phyloP scores from a whole-genome alignment of 2,329 filamentous ascomycete genomes.

The Metarhizium album region DNA sequence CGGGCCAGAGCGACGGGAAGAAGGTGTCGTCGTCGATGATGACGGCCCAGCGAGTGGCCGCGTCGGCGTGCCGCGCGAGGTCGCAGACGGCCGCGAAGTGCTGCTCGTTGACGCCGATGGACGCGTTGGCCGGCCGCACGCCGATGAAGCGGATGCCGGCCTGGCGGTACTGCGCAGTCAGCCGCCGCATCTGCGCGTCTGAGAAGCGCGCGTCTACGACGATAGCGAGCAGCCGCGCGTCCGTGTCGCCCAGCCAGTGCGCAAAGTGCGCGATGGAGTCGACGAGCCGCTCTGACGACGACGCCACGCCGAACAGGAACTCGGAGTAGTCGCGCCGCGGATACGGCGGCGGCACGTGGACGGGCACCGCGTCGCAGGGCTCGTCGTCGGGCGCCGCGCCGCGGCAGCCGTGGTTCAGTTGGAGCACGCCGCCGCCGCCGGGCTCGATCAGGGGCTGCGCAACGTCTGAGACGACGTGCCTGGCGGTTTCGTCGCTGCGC shows the following conservation, averaged over 20 bases:
- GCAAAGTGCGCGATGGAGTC: slow-evolving; percentile 40
- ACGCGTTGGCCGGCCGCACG: slow-evolving; percentile 21
- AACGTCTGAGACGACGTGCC: slow-evolving; percentile 27
- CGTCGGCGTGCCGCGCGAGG: slow-evolving; percentile 31
- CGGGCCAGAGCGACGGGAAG: slow-evolving; percentile 42
- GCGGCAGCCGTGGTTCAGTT: slow-evolving; percentile 17
- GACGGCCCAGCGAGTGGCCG: slow-evolving; percentile 41
- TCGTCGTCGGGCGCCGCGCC: slow-evolving; percentile 4
- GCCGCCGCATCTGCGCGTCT: slow-evolving; percentile 14
- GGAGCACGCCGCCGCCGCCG: slow-evolving; percentile 17
- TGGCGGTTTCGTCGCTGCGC: slow-evolving; percentile 21
- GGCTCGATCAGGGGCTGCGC: slow-evolving; percentile 24
- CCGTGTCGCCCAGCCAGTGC: slow-evolving; percentile 44
- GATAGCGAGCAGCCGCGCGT: slow-evolving; percentile 39
- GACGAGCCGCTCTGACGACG: slow-evolving; percentile 37
- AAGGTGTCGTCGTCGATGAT: slow-evolving; percentile 56
- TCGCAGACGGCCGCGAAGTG: slow-evolving; percentile 46
- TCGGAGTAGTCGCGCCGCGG: slow-evolving; percentile 34
- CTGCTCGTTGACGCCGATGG: slow-evolving; percentile 36
- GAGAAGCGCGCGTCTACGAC: slow-evolving; percentile 29
- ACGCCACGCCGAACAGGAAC: slow-evolving; percentile 48
- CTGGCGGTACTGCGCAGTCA: slow-evolving; percentile 17
- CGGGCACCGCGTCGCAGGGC: slow-evolving; percentile 30
- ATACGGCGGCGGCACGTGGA: slow-evolving; percentile 35
- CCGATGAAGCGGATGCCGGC: slow-evolving; percentile 24